Percentiles rank a stretch among this genome's conserved stretches.
phyloP scores from a whole-genome alignment of 805 yeast genomes.

The Sugiyamaella qingdaonensis region DNA sequence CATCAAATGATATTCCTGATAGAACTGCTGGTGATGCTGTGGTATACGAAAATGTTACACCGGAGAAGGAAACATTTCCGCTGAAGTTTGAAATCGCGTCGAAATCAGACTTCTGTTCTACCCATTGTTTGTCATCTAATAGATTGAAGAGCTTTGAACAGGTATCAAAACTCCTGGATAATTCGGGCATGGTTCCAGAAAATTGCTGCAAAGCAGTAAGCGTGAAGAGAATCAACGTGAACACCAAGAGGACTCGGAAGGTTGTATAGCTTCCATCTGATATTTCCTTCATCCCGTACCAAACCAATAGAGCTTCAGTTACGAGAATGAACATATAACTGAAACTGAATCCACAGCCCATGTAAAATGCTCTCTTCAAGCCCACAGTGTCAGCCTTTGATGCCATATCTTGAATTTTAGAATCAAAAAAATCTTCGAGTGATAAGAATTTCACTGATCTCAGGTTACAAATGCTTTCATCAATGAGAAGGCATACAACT shows the following conservation, averaged over 20 bases:
- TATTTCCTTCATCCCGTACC: conserved; percentile 74
- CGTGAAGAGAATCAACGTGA: conserved; percentile 70
- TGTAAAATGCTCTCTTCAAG: conserved; percentile 47
- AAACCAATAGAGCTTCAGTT: conserved; percentile 70
- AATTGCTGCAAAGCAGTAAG: conserved; percentile 58
- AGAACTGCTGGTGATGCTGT: conserved; percentile 33
- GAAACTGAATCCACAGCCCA: conserved; percentile 66
- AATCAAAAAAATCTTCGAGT: conserved; percentile 46
- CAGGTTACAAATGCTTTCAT: conserved; percentile 54
- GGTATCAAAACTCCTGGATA: conserved; percentile 62
- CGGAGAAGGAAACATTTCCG: conserved; percentile 36
- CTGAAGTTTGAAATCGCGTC: not conserved
- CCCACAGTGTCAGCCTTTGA: conserved; percentile 40
- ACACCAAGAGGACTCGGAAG: conserved; percentile 59
- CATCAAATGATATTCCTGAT: conserved; percentile 39
- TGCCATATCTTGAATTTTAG: conserved; percentile 35
- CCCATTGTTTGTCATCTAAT: not conserved
- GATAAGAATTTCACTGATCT: conserved; percentile 60
- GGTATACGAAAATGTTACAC: conserved; percentile 41
- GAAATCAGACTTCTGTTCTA: not conserved
- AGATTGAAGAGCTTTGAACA: conserved; percentile 13
- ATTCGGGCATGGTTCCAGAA: conserved; percentile 67
- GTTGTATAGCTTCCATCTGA: conserved; percentile 52
- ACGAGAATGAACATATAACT: conserved; percentile 50
- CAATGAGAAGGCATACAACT: conserved; percentile 27